Conservation (phyloP, 345 rosid genomes). For the Bretschneidera sinensis region DNA sequence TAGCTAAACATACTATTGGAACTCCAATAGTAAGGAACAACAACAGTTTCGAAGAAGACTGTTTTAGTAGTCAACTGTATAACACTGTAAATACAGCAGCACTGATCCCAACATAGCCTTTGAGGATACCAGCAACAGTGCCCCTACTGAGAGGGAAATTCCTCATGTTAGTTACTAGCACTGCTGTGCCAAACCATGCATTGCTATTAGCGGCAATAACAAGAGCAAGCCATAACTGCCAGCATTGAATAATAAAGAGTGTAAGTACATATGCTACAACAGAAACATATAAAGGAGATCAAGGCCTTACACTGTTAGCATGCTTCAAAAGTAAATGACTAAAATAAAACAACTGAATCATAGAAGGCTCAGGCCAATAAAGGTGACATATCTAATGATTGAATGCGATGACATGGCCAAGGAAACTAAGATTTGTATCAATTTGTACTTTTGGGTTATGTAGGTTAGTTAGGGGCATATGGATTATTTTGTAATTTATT, state of each 20-base stretch:
- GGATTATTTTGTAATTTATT: no score
- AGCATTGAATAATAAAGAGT: no score
- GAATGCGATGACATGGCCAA: no score
- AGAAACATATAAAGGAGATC: not conserved
- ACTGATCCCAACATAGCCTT: slow-evolving; percentile 75
- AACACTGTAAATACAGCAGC: slow-evolving; percentile 74
- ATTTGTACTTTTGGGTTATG: not conserved
- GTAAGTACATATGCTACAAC: slow-evolving; percentile 7
- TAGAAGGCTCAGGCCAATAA: not conserved
- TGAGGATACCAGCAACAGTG: slow-evolving; percentile 65
- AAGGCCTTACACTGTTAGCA: not conserved
- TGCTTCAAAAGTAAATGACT: not conserved
- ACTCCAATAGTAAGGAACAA: slow-evolving; percentile 67
- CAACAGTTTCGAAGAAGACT: slow-evolving; percentile 54
- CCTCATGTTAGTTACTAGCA: slow-evolving; percentile 80
- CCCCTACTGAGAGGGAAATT: slow-evolving; percentile 72
- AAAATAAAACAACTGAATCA: not conserved
- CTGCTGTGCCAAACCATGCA: slow-evolving; percentile 73
- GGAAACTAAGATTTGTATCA: no score
- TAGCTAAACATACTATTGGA: slow-evolving; percentile 59
- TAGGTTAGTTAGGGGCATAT: no score
- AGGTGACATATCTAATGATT: not conserved
- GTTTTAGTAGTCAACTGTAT: slow-evolving; percentile 51
- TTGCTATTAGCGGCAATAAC: no score
- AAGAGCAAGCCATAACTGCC: slow-evolving; percentile 77